Percentiles rank a stretch among this genome's conserved stretches.
These are phyloP conservation scores for Mycena sp. DNA, from an alignment of 1,284 basidiomycete species.

Conservation along the genomic window DNA sequence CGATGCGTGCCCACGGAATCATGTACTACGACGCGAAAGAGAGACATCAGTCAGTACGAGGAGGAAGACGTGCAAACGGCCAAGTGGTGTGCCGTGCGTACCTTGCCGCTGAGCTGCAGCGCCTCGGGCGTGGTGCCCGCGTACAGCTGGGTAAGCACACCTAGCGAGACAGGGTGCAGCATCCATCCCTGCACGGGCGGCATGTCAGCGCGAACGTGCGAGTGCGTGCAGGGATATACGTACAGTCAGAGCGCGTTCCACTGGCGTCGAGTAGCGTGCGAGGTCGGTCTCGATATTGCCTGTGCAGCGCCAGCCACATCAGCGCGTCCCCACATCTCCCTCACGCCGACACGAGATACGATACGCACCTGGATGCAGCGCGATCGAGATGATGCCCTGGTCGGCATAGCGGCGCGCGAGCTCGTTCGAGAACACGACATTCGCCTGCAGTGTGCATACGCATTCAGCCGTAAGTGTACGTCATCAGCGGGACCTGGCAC, in stretches of 20 bases:
- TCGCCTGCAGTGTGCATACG: background rate
- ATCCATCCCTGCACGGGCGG: background rate
- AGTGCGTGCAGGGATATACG: too few species aligned
- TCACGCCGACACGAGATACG: too few species aligned
- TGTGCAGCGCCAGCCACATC: too few species aligned
- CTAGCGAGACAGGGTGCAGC: background rate
- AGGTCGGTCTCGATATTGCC: too few species aligned
- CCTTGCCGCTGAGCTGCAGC: background rate
- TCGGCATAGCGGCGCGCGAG: slow-evolving; percentile 13
- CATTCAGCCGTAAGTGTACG: slow-evolving; percentile 9
- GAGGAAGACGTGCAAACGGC: too few species aligned
- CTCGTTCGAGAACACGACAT: slow-evolving; percentile 15
- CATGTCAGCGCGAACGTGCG: too few species aligned
- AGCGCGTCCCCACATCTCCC: too few species aligned
- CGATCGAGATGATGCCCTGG: slow-evolving; percentile 18
- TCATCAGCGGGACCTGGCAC: too few species aligned
- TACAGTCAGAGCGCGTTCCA: too few species aligned
- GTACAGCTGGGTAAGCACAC: background rate
- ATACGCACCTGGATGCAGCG: slow-evolving; percentile 13
- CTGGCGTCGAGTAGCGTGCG: too few species aligned
- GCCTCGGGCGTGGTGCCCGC: background rate
- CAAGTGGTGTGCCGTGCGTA: too few species aligned
- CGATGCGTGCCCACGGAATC: background rate
- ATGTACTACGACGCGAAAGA: background rate
- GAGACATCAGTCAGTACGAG: background rate